phyloP scores from a whole-genome alignment of 2,329 filamentous ascomycete genomes.

The Podosphaera fusca region DNA sequence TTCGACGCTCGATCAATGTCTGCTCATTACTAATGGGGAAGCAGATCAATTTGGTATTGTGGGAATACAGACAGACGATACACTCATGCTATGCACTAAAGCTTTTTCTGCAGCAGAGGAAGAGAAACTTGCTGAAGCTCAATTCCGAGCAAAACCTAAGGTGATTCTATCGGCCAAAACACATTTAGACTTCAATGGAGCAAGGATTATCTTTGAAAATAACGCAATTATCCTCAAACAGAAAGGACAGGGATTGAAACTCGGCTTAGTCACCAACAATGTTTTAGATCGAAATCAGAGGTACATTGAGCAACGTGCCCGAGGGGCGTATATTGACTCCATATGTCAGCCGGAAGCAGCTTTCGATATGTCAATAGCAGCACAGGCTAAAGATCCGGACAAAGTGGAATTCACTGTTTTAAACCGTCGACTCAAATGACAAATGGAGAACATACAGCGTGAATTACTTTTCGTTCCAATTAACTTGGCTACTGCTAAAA shows the following conservation, averaged over 20 bases:
- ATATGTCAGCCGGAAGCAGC: neutral
- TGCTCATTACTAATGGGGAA: neutral
- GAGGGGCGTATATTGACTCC: neutral
- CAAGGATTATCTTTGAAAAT: neutral
- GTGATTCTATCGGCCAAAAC: neutral
- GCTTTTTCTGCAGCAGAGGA: neutral
- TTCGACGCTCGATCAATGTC: too few species aligned
- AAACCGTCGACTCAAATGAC: neutral
- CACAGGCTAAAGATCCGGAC: neutral
- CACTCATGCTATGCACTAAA: neutral
- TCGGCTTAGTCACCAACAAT: neutral
- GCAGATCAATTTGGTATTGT: slow-evolving; percentile 2
- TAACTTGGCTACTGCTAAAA: neutral
- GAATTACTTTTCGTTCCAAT: neutral
- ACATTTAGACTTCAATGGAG: slow-evolving; percentile 1
- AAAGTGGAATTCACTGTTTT: neutral
- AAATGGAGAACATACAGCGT: neutral
- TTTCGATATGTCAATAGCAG: neutral
- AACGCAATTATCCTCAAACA: neutral
- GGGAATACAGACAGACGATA: slow-evolving; percentile 3
- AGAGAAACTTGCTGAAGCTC: neutral
- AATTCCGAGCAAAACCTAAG: neutral
- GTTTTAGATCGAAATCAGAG: neutral
- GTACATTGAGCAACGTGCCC: neutral
- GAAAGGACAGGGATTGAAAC: neutral